Conservation (phyloP, 306 rosid species). For the Phaseolus lunatus region DNA sequence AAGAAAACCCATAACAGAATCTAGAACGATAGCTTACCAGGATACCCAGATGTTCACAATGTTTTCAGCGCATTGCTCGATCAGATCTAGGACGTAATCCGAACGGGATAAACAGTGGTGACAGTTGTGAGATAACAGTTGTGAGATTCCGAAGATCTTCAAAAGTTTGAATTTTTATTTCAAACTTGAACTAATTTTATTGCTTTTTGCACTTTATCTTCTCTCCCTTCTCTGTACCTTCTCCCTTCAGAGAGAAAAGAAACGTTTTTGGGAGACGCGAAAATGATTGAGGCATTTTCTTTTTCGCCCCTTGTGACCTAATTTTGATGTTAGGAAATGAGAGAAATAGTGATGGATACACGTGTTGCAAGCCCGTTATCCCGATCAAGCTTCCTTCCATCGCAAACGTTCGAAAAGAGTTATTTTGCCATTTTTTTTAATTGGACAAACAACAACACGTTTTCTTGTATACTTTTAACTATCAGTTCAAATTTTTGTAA, state of each 20-base stretch:
- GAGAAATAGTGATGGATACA: conserved; percentile 8
- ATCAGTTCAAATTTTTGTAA: too few relatives aligned
- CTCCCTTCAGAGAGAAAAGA: conserved; percentile 17
- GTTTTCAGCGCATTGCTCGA: conserved; percentile 36
- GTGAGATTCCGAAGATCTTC: conserved; percentile 49
- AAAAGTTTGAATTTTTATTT: conserved; percentile 41
- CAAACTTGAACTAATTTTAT: conserved; percentile 22
- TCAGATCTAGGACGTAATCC: conserved; percentile 54
- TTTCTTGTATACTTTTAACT: too few relatives aligned
- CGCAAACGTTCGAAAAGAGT: not conserved
- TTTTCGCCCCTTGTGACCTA: not conserved
- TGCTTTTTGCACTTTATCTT: conserved; percentile 38
- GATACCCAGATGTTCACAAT: conserved; percentile 26
- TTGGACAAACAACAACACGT: not conserved
- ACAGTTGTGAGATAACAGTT: conserved; percentile 58
- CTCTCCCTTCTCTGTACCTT: conserved; percentile 22
- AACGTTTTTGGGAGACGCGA: conserved; percentile 50
- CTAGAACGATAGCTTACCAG: conserved; percentile 35
- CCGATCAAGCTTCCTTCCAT: conserved; percentile 2
- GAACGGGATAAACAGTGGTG: conserved; percentile 45
- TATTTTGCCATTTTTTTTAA: not conserved
- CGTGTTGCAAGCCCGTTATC: not conserved
- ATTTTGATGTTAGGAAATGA: not conserved
- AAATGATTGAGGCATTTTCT: conserved; percentile 45
- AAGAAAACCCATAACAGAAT: conserved; percentile 26